phyloP scores from a whole-genome alignment of 148 eudicot genomes.

The Fagopyrum homotropicum region DNA sequence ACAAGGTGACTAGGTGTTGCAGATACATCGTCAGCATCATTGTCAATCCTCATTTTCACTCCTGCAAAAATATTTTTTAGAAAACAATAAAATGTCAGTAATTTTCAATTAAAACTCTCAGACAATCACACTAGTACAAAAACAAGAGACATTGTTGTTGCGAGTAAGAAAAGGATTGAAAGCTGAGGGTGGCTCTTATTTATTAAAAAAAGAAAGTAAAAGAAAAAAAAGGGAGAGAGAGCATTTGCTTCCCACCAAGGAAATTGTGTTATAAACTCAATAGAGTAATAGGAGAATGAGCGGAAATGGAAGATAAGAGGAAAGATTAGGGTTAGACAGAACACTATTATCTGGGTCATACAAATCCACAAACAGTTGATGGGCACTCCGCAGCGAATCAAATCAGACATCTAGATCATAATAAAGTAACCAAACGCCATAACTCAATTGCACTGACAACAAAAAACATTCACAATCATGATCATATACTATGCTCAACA shows the following conservation, averaged over 20 bases:
- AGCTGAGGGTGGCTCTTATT: no score
- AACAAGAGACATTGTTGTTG: not conserved
- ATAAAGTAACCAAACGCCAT: not conserved
- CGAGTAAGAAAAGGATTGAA: no score
- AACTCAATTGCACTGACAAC: not conserved
- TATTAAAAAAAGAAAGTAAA: no score
- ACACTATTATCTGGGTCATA: not conserved
- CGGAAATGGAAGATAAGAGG: not conserved
- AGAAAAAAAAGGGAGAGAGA: not conserved
- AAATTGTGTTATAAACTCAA: no score
- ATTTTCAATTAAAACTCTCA: not conserved
- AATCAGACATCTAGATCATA: not conserved
- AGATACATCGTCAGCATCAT: slow-evolving; percentile 36
- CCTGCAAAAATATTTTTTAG: not conserved
- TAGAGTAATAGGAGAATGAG: not conserved
- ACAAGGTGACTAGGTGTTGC: slow-evolving; percentile 50
- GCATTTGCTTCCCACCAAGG: not conserved
- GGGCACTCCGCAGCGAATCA: not conserved
- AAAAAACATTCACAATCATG: not conserved
- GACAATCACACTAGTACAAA: not conserved
- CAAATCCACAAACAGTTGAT: not conserved
- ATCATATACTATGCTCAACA: not conserved
- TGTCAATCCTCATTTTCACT: slow-evolving; percentile 42
- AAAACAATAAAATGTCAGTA: not conserved
- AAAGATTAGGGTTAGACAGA: not conserved